A percentile compares a stretch with the other conserved stretches of the same genome.
Evolutionary conservation across 78 protist genomes (phyloP).

Genomic region (Bodo saltans): DNA sequence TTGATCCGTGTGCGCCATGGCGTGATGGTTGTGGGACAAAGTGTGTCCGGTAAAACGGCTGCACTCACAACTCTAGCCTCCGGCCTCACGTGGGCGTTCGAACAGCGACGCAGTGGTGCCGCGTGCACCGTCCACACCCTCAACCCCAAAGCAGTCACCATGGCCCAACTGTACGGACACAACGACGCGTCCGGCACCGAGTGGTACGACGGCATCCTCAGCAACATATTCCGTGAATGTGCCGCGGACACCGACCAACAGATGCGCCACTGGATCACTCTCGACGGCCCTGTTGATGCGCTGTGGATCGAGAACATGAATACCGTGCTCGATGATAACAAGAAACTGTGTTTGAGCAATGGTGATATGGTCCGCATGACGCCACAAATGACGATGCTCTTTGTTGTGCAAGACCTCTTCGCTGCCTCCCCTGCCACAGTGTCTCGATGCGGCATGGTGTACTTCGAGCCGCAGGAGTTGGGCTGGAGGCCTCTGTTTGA

Average conservation of each 20-base stretch:
- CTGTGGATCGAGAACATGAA: constrained; percentile 67
- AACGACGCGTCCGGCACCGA: constrained; percentile 53
- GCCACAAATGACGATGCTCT: constrained; percentile 39
- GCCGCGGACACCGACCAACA: constrained; percentile 3
- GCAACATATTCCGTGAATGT: background rate
- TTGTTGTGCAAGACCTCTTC: constrained; percentile 45
- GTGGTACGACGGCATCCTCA: constrained; percentile 72
- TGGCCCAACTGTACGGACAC: constrained; percentile 68
- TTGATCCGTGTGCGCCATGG: constrained; percentile 53
- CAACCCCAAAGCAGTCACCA: constrained; percentile 65
- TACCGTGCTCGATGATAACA: constrained; percentile 59
- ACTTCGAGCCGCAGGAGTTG: constrained; percentile 26
- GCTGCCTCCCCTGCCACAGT: constrained; percentile 72
- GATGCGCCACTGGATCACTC: constrained; percentile 48
- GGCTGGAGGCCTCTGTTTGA: constrained; percentile 17
- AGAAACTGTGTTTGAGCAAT: constrained; percentile 48
- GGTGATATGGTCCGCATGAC: constrained; percentile 56
- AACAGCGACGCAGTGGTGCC: too few species aligned
- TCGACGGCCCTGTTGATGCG: constrained; percentile 80
- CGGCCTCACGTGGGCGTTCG: too few species aligned
- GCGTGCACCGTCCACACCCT: constrained; percentile 14
- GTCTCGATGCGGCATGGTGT: constrained; percentile 65
- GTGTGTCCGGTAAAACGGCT: background rate
- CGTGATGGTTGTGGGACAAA: constrained; percentile 61
- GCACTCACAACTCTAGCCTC: too few species aligned